Percentiles rank a stretch among this genome's conserved stretches.
These are phyloP conservation scores for Elsinoe fawcettii DNA, from an alignment of 2,329 filamentous ascomycete species.

Conservation along the genomic window DNA sequence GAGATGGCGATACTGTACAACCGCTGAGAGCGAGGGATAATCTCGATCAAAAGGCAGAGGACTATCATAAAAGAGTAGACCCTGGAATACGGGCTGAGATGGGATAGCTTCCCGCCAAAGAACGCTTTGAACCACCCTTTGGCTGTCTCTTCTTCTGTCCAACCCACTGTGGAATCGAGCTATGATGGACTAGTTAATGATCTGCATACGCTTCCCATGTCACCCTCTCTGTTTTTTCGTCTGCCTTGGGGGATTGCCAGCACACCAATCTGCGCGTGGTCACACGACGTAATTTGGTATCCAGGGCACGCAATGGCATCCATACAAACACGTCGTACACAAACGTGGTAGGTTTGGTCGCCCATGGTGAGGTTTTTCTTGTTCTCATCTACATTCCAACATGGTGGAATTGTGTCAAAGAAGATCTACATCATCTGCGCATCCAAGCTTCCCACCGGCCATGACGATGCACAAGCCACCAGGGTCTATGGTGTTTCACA, in stretches of 20 bases:
- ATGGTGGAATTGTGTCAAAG: neutral
- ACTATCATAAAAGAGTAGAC: neutral
- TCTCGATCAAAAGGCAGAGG: constrained; percentile 1
- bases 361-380: neutral
- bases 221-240: constrained; percentile 2
- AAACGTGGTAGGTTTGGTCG: neutral
- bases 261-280: constrained; percentile 4
- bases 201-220: neutral
- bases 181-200: neutral
- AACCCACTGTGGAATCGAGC: constrained; percentile 12
- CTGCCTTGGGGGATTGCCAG: neutral
- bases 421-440: constrained; percentile 1
- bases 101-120: neutral
- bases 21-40: neutral
- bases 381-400: neutral
- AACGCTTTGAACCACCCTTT: neutral
- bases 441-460: neutral
- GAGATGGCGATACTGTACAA: neutral
- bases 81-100: neutral
- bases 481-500: constrained; percentile 11
- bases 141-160: neutral
- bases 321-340: neutral
- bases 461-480: constrained; percentile 11
- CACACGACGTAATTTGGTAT: neutral
- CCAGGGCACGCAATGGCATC: neutral